Conservation (phyloP, 495 filamentous ascomycete genomes). For the Penicillium tannophilum region DNA sequence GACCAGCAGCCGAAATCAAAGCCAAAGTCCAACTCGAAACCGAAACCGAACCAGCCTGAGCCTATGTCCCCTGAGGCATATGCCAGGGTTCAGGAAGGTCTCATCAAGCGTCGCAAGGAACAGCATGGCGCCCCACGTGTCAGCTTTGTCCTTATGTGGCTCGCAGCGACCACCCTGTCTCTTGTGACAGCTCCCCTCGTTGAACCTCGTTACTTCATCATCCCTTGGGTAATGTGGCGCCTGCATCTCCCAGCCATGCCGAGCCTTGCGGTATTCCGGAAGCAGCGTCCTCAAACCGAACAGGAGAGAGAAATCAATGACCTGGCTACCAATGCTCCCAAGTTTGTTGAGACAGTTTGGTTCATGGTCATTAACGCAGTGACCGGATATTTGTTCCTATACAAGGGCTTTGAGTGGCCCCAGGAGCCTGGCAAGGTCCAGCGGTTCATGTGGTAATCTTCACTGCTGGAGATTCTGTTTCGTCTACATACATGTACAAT, state of each 20-base stretch:
- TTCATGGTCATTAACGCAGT: constrained; percentile 69
- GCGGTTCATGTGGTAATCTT: constrained; percentile 88
- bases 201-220: constrained; percentile 91
- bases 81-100: constrained; percentile 35
- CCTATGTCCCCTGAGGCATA: constrained; percentile 36
- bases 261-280: constrained; percentile 32
- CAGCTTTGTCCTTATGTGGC: constrained; percentile 67
- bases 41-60: constrained; percentile 15
- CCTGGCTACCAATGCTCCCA: constrained; percentile 38
- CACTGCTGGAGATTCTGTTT: neutral
- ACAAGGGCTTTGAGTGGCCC: constrained; percentile 77
- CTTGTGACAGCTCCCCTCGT: constrained; percentile 88
- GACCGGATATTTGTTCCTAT: constrained; percentile 82
- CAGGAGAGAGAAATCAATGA: constrained; percentile 31
- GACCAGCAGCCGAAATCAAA: neutral
- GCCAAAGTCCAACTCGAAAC: constrained; percentile 9
- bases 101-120: constrained; percentile 38
- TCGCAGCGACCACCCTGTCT: constrained; percentile 71
- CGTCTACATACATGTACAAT: neutral
- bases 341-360: constrained; percentile 77
- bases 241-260: constrained; percentile 66
- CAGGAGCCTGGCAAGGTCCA: constrained; percentile 79
- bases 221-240: constrained; percentile 94
- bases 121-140: constrained; percentile 38
- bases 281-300: constrained; percentile 24